Evolutionary conservation across 768 basidiomycete genomes (phyloP), one percentile per base, ranked within the genome.

Genomic region (Leccinum longicurvipes): DNA sequence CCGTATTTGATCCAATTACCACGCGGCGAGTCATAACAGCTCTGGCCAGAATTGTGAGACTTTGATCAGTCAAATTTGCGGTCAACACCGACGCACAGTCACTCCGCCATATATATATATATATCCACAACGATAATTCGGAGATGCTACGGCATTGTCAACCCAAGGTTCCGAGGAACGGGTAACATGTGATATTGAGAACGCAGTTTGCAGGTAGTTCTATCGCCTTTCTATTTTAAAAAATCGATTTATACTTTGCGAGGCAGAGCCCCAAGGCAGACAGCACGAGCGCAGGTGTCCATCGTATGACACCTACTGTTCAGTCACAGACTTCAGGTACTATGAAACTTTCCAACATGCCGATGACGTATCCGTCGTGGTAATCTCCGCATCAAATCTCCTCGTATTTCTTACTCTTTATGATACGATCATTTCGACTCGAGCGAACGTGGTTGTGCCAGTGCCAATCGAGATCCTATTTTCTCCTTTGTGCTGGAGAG

Each of bases 401-500:
- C 36, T 39, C n/a, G 8, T n/a, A n/a, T 36, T 36, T 17, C 34
- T 36, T n/a, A 45, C 15, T 24, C 23, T 17, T 45, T 23, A 25
- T n/a, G n/a, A n/a, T n/a, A 23, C 6, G 15, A n/a, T 9, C 3
- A 3, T 17, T 25, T 25, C 17, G 21, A 42, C 41, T 23, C 21
- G 12, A 11, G 41, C 41, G 27, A 62, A 55, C 23, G 28, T 55
- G 31, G 53, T 55, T 27, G 24, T 19, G 4, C 56, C 57, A 10
- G 24, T 19, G 4, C 56, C 57, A 10, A 55, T 59, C 1, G 28
- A 7, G 15, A 62, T 3, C 24, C 17, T 52, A 7, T 23, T 14
- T n/a, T 46, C 47, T 8, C 19, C 34, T n/a, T 49, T 47, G 28
- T 32, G 41, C 3, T 24, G 49, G 8, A 15, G 39, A 39, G 15